Percentiles rank a stretch among this genome's conserved stretches.
These are phyloP conservation scores for Diospyros kaki DNA, from an alignment of 148 eudicot species.

Conservation along the genomic window DNA sequence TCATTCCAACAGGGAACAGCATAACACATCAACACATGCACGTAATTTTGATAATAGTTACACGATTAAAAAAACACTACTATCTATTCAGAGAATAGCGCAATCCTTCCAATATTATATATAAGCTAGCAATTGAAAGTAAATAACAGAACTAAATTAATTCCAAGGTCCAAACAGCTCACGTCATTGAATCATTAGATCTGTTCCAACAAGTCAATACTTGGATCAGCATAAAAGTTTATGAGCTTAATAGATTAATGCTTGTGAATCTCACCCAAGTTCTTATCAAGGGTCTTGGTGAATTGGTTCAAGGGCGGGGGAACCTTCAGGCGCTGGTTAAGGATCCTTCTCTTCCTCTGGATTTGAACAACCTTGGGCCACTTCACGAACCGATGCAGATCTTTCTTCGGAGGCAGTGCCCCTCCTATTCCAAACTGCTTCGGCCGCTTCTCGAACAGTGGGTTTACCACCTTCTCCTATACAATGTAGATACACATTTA, in stretches of 20 bases:
- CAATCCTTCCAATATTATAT: no score
- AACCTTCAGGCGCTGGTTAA: conserved; percentile 57
- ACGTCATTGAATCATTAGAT: no score
- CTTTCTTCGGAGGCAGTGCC: conserved; percentile 58
- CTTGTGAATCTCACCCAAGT: conserved; percentile 28
- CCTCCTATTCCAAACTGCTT: conserved; percentile 67
- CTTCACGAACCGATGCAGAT: conserved; percentile 47
- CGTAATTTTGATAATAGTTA: no score
- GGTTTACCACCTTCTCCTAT: conserved; percentile 48
- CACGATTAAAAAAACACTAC: no score
- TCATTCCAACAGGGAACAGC: no score
- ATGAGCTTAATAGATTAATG: neutral
- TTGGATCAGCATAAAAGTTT: neutral
- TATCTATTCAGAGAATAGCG: no score
- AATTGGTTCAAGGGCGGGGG: conserved; percentile 62
- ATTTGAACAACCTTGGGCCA: conserved; percentile 59
- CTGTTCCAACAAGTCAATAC: neutral
- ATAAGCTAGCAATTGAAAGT: no score
- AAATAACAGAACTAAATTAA: no score
- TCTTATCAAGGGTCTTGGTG: conserved; percentile 57
- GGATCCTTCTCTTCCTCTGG: conserved; percentile 62
- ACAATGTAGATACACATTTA: neutral
- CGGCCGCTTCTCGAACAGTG: conserved; percentile 52
- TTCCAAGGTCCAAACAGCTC: no score
- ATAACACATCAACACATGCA: no score